Evolutionary conservation across 148 eudicot genomes (phyloP), one percentile per base, ranked within the genome.

Genomic region (Rhododendron mucronatum): DNA sequence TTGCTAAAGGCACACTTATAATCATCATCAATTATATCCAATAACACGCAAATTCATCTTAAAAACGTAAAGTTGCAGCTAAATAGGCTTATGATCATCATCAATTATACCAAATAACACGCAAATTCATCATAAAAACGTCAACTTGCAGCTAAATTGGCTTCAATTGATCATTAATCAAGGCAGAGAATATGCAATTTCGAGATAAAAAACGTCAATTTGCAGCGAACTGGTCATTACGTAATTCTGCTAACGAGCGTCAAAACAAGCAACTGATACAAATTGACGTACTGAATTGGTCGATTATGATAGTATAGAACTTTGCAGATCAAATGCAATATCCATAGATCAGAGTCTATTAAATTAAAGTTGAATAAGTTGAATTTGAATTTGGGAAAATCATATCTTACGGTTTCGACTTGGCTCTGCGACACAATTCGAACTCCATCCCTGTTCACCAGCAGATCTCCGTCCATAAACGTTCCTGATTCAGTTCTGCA

Each of bases 401-500:
- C 1, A 21, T 21, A 79, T 80, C 93, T 86, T 86, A 97, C 99
- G 86, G 90, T 89, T 74, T 92, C 92, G 76, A 84, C 89, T 83
- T 88, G 89, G 89, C 61, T 86, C 76, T 91, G 91, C n/a, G 96
- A 81, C 13, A 96, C 97, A 85, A 95, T 92, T 76, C 99, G 94
- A 90, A 96, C 93, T 74, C 99, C 99, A 85, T 91, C 89, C 81
- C 84, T 89, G 83, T 95, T 95, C 28, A 96, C 99, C 59, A 94
- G 91, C 50, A 96, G 95, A 94, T 96, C 98, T 37, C 99, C 99
- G 59, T 95, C 94, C 90, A 88, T 92, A 88, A 95, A 96, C 39
- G 99, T 96, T 44, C 99, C 99, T 44, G 98, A 95, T 85, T 93
- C 93, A 77, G 98, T 94, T 61, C 94, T 91, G 71, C 87, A 86